Evolutionary conservation across 371 early-diverging fungal species (phyloP).

Genomic region (Capillidium rhysosporum): DNA sequence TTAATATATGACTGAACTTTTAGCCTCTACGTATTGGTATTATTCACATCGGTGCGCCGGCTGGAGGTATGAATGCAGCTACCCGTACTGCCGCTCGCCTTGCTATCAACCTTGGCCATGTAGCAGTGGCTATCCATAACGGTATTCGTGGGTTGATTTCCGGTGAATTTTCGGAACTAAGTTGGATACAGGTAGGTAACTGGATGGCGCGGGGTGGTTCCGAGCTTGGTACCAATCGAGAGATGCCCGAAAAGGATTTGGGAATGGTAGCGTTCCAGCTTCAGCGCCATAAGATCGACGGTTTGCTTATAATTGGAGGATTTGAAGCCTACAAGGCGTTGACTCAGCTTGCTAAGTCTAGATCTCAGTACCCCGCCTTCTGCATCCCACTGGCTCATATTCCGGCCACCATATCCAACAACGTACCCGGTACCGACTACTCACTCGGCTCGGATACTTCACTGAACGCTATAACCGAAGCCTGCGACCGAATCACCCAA

Average conservation of each 20-base stretch:
- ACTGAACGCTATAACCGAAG: constrained; percentile 83
- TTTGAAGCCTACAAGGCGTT: constrained; percentile 81
- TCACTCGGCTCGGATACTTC: constrained; percentile 96
- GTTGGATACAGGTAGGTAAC: constrained; percentile 72
- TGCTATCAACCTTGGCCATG: constrained; percentile 68
- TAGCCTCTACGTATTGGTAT: constrained; percentile 71
- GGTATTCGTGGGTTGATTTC: constrained; percentile 89
- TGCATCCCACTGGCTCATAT: constrained; percentile 86
- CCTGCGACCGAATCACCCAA: constrained; percentile 88
- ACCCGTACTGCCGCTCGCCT: constrained; percentile 78
- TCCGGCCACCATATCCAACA: constrained; percentile 95
- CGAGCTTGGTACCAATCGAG: constrained; percentile 87
- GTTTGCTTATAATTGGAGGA: constrained; percentile 77
- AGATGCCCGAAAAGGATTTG: constrained; percentile 57
- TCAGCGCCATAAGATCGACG: constrained; percentile 75
- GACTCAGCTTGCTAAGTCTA: constrained; percentile 42
- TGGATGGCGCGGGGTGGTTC: constrained; percentile 90
- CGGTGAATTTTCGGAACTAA: constrained; percentile 48
- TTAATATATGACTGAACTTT: not conserved
- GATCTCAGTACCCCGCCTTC: constrained; percentile 63
- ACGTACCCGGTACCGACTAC: constrained; percentile 95
- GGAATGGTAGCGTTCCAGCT: constrained; percentile 81
- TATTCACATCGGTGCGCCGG: constrained; percentile 87
- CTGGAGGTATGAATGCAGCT: constrained; percentile 97
- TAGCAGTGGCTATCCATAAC: constrained; percentile 67